phyloP scores from a whole-genome alignment of 139 green algal genomes.

The Eudorina sp. region DNA sequence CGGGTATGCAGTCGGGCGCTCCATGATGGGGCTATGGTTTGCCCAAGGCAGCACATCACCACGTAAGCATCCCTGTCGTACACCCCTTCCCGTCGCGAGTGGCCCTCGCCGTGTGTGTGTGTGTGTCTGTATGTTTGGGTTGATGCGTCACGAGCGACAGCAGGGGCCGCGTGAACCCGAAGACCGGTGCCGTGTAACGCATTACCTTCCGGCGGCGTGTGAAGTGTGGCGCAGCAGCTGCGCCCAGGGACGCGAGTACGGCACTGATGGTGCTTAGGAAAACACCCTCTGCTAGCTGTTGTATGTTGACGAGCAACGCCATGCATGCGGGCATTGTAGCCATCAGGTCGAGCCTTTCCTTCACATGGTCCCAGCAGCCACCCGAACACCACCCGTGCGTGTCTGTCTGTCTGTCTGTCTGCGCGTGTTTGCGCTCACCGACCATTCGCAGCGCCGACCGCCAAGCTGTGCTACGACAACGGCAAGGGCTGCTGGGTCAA shows the following conservation, averaged over 20 bases:
- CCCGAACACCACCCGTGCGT: too few relatives aligned
- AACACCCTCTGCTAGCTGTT: too few relatives aligned
- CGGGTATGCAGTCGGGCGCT: too few relatives aligned
- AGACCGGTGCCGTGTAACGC: neutral
- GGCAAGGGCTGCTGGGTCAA: slow-evolving; percentile 11
- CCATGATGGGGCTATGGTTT: too few relatives aligned
- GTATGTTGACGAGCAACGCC: neutral
- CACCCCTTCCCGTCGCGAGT: neutral
- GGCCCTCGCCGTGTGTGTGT: too few relatives aligned
- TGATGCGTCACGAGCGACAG: neutral
- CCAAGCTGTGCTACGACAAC: neutral
- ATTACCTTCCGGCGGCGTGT: neutral
- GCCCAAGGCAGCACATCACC: too few relatives aligned
- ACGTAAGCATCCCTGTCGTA: too few relatives aligned
- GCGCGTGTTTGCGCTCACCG: neutral
- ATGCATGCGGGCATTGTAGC: neutral
- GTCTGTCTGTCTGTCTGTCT: neutral
- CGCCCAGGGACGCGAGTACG: too few relatives aligned
- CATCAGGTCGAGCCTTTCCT: neutral
- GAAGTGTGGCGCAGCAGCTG: too few relatives aligned
- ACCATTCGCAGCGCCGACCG: neutral
- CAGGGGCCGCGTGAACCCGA: neutral
- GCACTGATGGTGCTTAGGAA: too few relatives aligned
- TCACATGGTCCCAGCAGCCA: neutral
- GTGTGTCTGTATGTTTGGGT: too few relatives aligned